Conservation (phyloP, 108 stramenopile genomes). For the Cylindrotheca fusiformis region DNA sequence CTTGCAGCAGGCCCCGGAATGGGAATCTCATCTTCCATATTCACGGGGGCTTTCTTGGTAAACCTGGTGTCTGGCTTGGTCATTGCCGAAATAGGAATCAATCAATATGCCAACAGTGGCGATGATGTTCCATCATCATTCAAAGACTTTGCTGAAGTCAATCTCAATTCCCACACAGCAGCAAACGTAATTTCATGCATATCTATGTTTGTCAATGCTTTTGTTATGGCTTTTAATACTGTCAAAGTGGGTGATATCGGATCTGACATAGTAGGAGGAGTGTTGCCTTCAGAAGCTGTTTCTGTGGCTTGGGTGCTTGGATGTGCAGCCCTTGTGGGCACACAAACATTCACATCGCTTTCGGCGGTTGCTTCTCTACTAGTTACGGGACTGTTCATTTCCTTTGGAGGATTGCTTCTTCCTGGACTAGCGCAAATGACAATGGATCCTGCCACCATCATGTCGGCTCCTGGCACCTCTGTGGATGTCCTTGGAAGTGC, state of each 20-base stretch:
- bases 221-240: constrained; percentile 53
- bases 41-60: constrained; percentile 52
- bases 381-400: constrained; percentile 50
- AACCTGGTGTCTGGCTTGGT: constrained; percentile 68
- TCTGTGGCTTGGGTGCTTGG: constrained; percentile 23
- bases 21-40: constrained; percentile 41
- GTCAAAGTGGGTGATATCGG: constrained; percentile 44
- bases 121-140: constrained; percentile 49
- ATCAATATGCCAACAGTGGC: constrained; percentile 51
- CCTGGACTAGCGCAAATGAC: constrained; percentile 52
- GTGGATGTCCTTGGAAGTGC: constrained; percentile 17
- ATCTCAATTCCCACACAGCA: constrained; percentile 12
- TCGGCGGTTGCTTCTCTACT: constrained; percentile 41
- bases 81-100: constrained; percentile 77
- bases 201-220: constrained; percentile 54
- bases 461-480: constrained; percentile 26
- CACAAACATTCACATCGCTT: constrained; percentile 38
- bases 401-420: constrained; percentile 46
- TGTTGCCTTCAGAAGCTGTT: constrained; percentile 1
- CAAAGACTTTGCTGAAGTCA: constrained; percentile 73
- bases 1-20: constrained; percentile 56
- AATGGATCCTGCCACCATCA: constrained; percentile 42
- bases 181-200: constrained; percentile 43
- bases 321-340: constrained; percentile 34
- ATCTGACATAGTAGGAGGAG: constrained; percentile 2